A percentile compares a stretch with the other conserved stretches of the same genome.
Conservation (phyloP, 2,329 filamentous ascomycete genomes). For the Aspergillus clavatus region DNA sequence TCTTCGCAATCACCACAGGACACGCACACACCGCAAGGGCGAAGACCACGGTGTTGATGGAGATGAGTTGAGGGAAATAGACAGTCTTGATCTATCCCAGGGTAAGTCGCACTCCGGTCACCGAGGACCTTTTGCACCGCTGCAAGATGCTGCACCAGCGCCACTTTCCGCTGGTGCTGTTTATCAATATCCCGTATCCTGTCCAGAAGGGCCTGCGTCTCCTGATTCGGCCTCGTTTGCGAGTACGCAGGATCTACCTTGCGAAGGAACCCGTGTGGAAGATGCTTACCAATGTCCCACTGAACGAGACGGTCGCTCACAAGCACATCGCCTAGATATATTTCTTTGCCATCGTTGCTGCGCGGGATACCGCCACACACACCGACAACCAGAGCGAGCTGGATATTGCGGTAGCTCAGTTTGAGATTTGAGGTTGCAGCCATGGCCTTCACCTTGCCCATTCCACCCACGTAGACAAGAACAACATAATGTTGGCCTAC, state of each 20-base stretch:
- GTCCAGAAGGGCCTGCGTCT: not conserved
- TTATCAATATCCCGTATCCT: not conserved
- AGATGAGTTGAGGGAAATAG: not conserved
- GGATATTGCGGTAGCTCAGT: conserved; percentile 7
- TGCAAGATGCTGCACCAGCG: not conserved
- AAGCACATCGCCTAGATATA: conserved; percentile 25
- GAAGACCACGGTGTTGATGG: no score
- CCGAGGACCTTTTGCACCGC: not conserved
- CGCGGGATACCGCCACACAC: conserved; percentile 17
- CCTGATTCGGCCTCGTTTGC: not conserved
- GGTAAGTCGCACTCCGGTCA: not conserved
- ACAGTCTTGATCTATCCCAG: not conserved
- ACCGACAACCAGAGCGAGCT: conserved; percentile 17
- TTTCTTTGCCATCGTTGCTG: not conserved
- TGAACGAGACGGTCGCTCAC: conserved; percentile 21
- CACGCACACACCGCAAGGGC: no score
- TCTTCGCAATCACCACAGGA: no score
- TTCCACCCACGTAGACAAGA: conserved; percentile 14
- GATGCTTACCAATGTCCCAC: conserved; percentile 20
- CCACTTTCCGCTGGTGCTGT: no score
- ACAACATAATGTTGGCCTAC: conserved; percentile 20
- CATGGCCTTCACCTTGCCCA: conserved; percentile 12
- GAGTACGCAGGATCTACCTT: not conserved
- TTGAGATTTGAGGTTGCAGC: conserved; percentile 3
- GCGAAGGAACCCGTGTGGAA: conserved; percentile 3